Evolutionary conservation across 331 rosid species (phyloP).

Genomic region (Rhamnella rubrinervis): DNA sequence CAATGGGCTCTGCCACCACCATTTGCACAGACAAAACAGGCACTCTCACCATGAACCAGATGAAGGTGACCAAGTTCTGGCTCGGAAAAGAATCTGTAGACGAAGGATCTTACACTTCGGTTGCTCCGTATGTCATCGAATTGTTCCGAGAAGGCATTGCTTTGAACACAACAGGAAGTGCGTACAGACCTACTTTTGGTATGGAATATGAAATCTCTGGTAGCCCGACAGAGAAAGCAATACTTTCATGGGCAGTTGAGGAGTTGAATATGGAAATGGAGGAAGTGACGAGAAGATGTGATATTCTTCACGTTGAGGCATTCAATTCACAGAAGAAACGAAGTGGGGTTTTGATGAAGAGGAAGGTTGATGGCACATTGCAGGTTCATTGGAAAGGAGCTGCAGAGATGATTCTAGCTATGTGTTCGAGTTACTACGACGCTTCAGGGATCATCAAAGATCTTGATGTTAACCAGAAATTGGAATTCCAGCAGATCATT

Average conservation of each 20-base stretch:
- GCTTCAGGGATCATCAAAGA: background rate
- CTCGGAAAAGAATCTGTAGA: slow-evolving; percentile 11
- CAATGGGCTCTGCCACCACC: background rate
- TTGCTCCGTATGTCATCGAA: background rate
- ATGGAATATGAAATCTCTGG: background rate
- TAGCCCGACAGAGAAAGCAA: background rate
- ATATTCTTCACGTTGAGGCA: background rate
- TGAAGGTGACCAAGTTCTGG: slow-evolving; percentile 28
- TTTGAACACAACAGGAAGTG: slow-evolving; percentile 5
- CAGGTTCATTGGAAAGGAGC: slow-evolving; percentile 20
- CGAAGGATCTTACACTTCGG: background rate
- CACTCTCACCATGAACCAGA: slow-evolving; percentile 14
- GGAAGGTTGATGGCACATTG: background rate
- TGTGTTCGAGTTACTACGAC: slow-evolving; percentile 6
- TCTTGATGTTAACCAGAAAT: background rate
- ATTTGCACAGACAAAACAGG: slow-evolving; percentile 1
- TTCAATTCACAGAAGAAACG: background rate
- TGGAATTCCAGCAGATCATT: background rate
- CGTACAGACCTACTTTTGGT: background rate
- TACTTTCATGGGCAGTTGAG: background rate
- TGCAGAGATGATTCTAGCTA: background rate
- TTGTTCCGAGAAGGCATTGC: background rate
- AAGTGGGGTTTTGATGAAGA: background rate
- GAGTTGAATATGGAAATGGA: background rate
- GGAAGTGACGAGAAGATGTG: background rate